Conservation (phyloP, 2,329 filamentous ascomycete genomes). For the Pestalotiopsis fici region DNA sequence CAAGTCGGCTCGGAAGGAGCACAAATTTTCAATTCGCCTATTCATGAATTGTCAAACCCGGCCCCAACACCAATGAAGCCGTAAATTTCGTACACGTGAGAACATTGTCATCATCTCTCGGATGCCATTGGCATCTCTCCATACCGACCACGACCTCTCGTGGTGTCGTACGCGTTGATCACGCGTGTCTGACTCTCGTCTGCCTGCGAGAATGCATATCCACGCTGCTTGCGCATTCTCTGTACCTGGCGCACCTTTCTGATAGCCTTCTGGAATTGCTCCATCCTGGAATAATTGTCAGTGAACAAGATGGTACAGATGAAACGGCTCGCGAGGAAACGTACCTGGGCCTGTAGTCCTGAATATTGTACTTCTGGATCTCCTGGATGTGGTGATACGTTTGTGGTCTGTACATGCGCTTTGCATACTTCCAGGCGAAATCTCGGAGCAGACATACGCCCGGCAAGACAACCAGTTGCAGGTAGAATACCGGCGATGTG, state of each 20-base stretch:
- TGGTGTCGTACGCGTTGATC: slow-evolving; percentile 97
- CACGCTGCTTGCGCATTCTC: slow-evolving; percentile 98
- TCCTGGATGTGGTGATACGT: slow-evolving; percentile 98
- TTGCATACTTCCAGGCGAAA: slow-evolving; percentile 95
- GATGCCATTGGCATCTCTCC: slow-evolving; percentile 77
- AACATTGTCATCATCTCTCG: slow-evolving; percentile 9
- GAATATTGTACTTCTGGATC: slow-evolving; percentile 99
- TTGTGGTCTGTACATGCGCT: slow-evolving; percentile 95
- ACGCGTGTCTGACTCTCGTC: slow-evolving; percentile 95
- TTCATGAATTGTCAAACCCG: not conserved
- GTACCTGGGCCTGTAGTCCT: slow-evolving; percentile 94
- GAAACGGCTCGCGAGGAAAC: slow-evolving; percentile 26
- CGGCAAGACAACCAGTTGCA: slow-evolving; percentile 81
- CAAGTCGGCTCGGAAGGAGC: not conserved
- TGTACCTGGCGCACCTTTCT: slow-evolving; percentile 97
- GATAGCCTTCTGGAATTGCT: slow-evolving; percentile 99
- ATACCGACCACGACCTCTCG: slow-evolving; percentile 84
- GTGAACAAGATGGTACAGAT: slow-evolving; percentile 11
- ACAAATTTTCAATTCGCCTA: slow-evolving; percentile 1
- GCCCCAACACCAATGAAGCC: not conserved
- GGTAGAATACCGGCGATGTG: slow-evolving; percentile 83
- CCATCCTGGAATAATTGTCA: slow-evolving; percentile 68
- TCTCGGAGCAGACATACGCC: slow-evolving; percentile 83
- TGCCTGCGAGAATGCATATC: slow-evolving; percentile 96
- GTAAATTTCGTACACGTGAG: slow-evolving; percentile 1